Percentiles rank a stretch among this genome's conserved stretches.
Evolutionary conservation across 139 green algal species (phyloP).

Genomic region (Zygnema circumcarinatum): DNA sequence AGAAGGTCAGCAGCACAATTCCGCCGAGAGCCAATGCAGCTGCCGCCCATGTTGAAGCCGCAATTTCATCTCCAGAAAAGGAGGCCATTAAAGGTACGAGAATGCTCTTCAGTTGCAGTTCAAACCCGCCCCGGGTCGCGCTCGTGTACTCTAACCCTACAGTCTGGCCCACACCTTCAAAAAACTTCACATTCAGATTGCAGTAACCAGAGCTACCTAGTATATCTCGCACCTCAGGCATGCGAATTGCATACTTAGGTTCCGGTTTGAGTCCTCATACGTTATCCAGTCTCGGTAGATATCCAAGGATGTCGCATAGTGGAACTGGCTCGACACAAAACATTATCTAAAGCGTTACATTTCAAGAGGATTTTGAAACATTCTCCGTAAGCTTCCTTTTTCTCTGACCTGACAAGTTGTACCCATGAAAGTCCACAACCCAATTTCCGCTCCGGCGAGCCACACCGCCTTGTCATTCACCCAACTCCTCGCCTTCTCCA

Average conservation of each 20-base stretch:
- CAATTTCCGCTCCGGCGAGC: not conserved
- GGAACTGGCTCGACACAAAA: no score
- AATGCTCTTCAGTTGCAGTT: slow-evolving; percentile 10
- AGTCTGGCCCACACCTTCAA: slow-evolving; percentile 17
- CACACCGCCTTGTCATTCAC: not conserved
- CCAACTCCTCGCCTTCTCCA: not conserved
- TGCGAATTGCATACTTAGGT: no score
- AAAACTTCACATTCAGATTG: no score
- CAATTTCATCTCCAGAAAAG: not conserved
- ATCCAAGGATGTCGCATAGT: no score
- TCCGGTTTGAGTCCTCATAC: no score
- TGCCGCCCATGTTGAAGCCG: not conserved
- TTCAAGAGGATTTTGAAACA: no score
- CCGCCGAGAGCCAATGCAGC: not conserved
- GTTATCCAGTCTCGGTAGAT: no score
- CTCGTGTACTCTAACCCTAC: slow-evolving; percentile 13
- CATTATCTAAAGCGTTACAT: no score
- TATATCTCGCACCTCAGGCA: no score
- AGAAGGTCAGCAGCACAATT: no score
- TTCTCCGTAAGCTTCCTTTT: no score
- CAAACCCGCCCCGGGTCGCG: not conserved
- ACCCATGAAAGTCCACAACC: not conserved
- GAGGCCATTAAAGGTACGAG: slow-evolving; percentile 24
- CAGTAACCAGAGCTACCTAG: no score
- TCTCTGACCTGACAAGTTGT: not conserved